Evolutionary conservation across 2,329 filamentous ascomycete species (phyloP), one percentile per base, ranked within the genome.

Genomic region (Myotisia sp.): DNA sequence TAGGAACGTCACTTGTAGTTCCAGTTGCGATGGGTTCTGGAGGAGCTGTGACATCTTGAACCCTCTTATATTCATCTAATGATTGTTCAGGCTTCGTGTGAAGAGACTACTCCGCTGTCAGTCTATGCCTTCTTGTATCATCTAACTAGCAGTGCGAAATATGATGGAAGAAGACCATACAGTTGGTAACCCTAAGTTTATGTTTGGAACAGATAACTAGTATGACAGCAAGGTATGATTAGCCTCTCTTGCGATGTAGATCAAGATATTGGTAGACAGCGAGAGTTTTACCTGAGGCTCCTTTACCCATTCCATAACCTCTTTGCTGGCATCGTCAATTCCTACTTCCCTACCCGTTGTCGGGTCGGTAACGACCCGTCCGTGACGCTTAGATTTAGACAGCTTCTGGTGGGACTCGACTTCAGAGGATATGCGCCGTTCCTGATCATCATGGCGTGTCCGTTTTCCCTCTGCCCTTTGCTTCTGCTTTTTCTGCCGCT

Each of bases 1-100:
- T 92, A 3, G 90, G 90, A 1, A 95, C 85, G 56, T 95, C 90
- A 17, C 83, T 86, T 0, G 87, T 95, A 21, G 78, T 74, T 16
- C 84, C 83, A 37, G 77, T 70, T 10, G 77, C 76, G 13, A 93
- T 66, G 0, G 87, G 87, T 44, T 92, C 86, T 1, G 87, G 87
- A 2, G 87, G 87, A 0, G 87, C 82, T 0, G 84, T 92, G 37
- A 92, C 67, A 57, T 95, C 87, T 58, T 94, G 87, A 6, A 76
- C 81, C 37, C 79, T 53, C 43, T 79, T 81, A 56, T 95, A 94
- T 43, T 92, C 81, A 39, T 78, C 70, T 18, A 77, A 73, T 0
- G 76, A 75, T 53, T 92, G 82, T 1, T 67, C 65, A 0, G 77
- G 56, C 1, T 81, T 71, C 1, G 82, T 83, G 49, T 79, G 73